These are phyloP conservation scores for Acorus calamus DNA, from an alignment of 106 monocot genomes.

Conservation along the genomic window DNA sequence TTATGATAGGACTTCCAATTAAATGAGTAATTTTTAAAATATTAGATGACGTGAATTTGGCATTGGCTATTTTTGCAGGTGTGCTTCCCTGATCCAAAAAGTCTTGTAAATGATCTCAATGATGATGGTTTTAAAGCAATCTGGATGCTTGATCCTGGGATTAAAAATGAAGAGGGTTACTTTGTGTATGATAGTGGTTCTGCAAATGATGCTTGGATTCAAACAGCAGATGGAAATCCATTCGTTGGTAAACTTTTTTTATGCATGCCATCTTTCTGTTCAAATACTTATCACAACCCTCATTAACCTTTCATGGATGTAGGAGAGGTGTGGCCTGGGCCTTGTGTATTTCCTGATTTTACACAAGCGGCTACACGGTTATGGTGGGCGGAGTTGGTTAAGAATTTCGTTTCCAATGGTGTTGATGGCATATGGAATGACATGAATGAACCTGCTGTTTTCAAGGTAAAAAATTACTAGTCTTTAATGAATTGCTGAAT, in stretches of 20 bases:
- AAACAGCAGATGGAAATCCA: conserved; percentile 60
- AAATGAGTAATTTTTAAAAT: background rate
- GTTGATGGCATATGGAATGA: conserved; percentile 99
- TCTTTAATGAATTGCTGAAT: conserved; percentile 1
- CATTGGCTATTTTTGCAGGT: conserved; percentile 25
- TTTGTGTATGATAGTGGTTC: conserved; percentile 90
- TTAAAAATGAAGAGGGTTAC: conserved; percentile 83
- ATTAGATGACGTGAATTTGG: background rate
- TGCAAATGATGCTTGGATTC: conserved; percentile 62
- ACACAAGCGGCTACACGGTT: conserved; percentile 51
- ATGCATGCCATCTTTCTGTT: background rate
- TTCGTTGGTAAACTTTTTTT: conserved; percentile 54
- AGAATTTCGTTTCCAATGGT: conserved; percentile 70
- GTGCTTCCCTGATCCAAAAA: conserved; percentile 86
- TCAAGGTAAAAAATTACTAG: conserved; percentile 40
- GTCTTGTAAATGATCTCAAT: conserved; percentile 73
- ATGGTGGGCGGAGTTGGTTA: conserved; percentile 96
- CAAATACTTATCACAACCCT: too few relatives aligned
- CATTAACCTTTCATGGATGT: background rate
- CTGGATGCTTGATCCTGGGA: conserved; percentile 99
- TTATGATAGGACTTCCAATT: too few relatives aligned
- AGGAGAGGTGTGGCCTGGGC: conserved; percentile 96
- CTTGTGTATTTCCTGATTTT: conserved; percentile 97
- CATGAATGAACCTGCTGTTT: conserved; percentile 98
- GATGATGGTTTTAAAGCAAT: conserved; percentile 74